A percentile compares a stretch with the other conserved stretches of the same genome.
Conservation (phyloP, 2,329 filamentous ascomycete species). For the Trichoderma koningii region DNA sequence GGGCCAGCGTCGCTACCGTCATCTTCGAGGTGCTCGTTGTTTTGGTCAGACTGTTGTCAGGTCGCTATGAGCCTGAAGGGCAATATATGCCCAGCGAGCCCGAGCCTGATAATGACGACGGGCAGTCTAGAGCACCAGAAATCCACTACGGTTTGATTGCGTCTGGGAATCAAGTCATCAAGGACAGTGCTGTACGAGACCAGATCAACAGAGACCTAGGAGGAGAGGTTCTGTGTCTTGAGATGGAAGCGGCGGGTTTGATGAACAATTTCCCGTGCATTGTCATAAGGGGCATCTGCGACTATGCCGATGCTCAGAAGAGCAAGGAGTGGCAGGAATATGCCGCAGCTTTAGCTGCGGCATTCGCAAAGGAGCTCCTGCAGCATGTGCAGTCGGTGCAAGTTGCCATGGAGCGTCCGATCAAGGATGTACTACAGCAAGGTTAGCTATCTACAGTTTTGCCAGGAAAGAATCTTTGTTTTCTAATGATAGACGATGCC, state of each 20-base stretch:
- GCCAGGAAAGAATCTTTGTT: background rate
- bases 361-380: background rate
- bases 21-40: background rate
- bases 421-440: background rate
- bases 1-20: background rate
- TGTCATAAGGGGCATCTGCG: background rate
- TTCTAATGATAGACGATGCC: background rate
- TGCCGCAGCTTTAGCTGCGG: background rate
- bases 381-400: background rate
- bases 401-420: conserved; percentile 1
- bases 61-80: background rate
- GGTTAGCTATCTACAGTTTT: background rate
- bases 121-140: background rate
- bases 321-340: background rate
- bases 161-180: background rate
- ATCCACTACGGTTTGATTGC: background rate
- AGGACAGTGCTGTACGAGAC: background rate
- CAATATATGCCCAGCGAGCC: background rate
- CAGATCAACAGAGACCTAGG: background rate
- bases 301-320: background rate
- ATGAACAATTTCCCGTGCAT: conserved; percentile 6
- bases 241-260: conserved; percentile 3
- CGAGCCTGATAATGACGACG: background rate
- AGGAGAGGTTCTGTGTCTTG: background rate
- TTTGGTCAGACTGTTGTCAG: background rate